Base-by-base conservation (phyloP, 176 grass and related monocot genomes). In the Pontederia crassipes region DNA sequence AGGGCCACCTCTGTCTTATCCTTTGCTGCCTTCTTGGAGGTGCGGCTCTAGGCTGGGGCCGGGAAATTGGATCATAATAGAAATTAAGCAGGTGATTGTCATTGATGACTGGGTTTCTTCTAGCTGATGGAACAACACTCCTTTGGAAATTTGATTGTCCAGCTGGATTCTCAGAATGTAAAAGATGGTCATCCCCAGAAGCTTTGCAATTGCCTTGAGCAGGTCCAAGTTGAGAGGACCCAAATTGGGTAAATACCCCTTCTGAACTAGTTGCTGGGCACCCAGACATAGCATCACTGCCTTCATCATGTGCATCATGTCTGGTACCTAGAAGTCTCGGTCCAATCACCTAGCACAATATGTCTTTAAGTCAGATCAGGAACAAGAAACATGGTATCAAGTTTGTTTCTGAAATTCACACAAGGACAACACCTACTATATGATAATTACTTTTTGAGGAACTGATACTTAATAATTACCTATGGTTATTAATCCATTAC, bases 61-160 rank as follows among this genome's bases (percentile, higher is more conserved):
- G 87, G 74, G 84, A 83, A 83, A 98, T 98, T 47, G 93, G 87
- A 82, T 98, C 93, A 72, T 92, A 92, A 51, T 90, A 79, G 70
- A 98, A 98, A 81, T 98, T 98, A 51, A 98, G 71, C 47, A 98
- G 71, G 61, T 98, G 79, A 81, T 92, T 98, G 47, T 79, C 84
- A 85, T 88, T 98, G 55, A 98, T 58, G 1, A 72, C 65, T 64
- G 88, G 84, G 75, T 74, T 92, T 79, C 76, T 92, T 77, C 81
- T 54, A 79, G 68, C 47, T 52, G 82, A 74, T 57, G 82, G 78
- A 76, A 54, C 61, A 58, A 66, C 81, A 82, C 78, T 85, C 57
- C 76, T 57, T 47, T 68, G 81, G 64, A 26, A 28, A 74, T 63
- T 72, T 65, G 53, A 78, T 63, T 14, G 58, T 62, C 62, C 64